Evolutionary conservation across 495 filamentous ascomycete species (phyloP), one percentile per base, ranked within the genome.

Genomic region (Durotheca rogersii): DNA sequence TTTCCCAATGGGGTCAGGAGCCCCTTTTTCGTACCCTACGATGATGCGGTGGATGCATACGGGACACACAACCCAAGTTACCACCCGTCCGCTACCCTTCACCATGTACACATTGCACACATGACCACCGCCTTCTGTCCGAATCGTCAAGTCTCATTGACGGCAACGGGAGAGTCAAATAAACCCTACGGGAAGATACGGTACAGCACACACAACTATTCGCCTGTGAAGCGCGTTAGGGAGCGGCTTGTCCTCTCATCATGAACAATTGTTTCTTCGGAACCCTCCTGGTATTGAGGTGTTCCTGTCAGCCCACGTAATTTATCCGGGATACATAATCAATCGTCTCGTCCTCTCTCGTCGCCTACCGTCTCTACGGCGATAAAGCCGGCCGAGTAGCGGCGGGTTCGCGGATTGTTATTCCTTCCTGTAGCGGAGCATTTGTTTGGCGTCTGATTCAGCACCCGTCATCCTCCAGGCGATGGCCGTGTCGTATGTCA

Each of bases 261-360:
- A 55, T 44, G n/a, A n/a, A n/a, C n/a, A 47, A 56, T 43, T 15
- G 29, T 11, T 56, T 39, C 34, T 38, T 27, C 41, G 44, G 39
- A 33, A 19, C 17, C 41, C n/a, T n/a, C n/a, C n/a, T n/a, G n/a
- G n/a, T n/a, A n/a, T n/a, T 18, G 30, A 51, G 20, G 11, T 31
- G 50, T 59, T 44, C 50, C 56, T 50, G 50, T 59, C 45, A 58
- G 51, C 51, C 45, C 25, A 41, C 25, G 41, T 37, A 51, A 18
- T 56, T 56, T 60, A 60, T 42, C 51, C 51, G 46, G 51, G 41
- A 43, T 51, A 59, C 29, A 41, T 58, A 49, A 53, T 44, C n/a
- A n/a, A n/a, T n/a, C n/a, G n/a, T n/a, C 39, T 51, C 41, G 21
- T 39, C 48, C 30, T 44, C 38, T 46, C 39, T 14, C 39, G 33